Percentiles rank a stretch among this genome's conserved stretches.
Evolutionary conservation across 164 flowering plant species (phyloP).

Genomic region (Houttuynia cordata): DNA sequence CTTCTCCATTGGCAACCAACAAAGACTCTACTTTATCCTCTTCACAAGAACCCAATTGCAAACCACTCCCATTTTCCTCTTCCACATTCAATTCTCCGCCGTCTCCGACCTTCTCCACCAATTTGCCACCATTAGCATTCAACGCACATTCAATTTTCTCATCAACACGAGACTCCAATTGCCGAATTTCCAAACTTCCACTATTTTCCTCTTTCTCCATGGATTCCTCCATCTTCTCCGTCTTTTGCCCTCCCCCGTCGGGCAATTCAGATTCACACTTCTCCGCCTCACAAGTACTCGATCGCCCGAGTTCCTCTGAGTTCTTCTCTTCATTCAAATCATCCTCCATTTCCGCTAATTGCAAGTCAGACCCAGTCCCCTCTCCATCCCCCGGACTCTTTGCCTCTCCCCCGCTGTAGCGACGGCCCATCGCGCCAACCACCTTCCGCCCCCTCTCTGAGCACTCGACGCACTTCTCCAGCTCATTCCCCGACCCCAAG

Average conservation of each 20-base stretch:
- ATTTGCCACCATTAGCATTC: background rate
- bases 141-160: background rate
- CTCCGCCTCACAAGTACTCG: background rate
- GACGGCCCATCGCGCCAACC: slow-evolving; percentile 51
- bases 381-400: background rate
- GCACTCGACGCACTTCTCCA: slow-evolving; percentile 74
- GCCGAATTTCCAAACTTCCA: too few species aligned
- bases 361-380: background rate
- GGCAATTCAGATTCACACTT: background rate
- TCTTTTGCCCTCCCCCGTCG: background rate
- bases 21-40: background rate
- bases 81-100: background rate
- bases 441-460: slow-evolving; percentile 90
- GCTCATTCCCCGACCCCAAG: slow-evolving; percentile 65
- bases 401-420: background rate
- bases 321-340: background rate
- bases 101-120: background rate
- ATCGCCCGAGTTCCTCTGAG: too few species aligned
- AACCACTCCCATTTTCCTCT: background rate
- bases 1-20: background rate
- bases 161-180: too few species aligned
- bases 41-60: background rate
- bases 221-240: background rate
- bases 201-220: too few species aligned
- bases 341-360: background rate